phyloP scores from a whole-genome alignment of 2,329 filamentous ascomycete genomes.

The Ascochyta fabae region DNA sequence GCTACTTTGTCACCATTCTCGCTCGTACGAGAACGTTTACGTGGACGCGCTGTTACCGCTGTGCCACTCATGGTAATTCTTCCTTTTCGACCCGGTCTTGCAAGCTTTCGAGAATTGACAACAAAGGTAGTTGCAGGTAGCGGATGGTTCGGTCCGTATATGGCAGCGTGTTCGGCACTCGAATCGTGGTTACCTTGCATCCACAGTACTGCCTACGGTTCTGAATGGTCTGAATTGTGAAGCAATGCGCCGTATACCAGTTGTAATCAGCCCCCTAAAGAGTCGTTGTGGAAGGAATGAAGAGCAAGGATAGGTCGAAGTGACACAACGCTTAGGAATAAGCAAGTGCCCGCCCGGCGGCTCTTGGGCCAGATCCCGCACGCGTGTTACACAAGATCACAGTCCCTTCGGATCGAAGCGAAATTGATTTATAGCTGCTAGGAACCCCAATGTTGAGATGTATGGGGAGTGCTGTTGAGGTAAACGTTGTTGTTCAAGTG shows the following conservation, averaged over 20 bases:
- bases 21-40: constrained; percentile 42
- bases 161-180: neutral
- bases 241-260: neutral
- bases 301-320: neutral
- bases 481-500: neutral
- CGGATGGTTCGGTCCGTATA: neutral
- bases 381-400: constrained; percentile 5
- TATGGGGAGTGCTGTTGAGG: too few species aligned
- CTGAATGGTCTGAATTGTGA: neutral
- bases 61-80: constrained; percentile 32
- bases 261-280: neutral
- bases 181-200: neutral
- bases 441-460: neutral
- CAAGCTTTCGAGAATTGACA: too few species aligned
- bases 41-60: constrained; percentile 14
- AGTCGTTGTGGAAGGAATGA: neutral
- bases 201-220: neutral
- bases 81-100: too few species aligned
- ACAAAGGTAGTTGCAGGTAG: neutral
- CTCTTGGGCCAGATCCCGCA: neutral
- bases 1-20: constrained; percentile 34
- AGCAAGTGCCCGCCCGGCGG: constrained; percentile 7
- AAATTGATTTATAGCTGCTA: neutral
- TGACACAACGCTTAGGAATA: constrained; percentile 16
- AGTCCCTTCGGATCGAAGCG: neutral